Base-by-base conservation (phyloP, 257 asterid species). In the Solanum habrochaites region DNA sequence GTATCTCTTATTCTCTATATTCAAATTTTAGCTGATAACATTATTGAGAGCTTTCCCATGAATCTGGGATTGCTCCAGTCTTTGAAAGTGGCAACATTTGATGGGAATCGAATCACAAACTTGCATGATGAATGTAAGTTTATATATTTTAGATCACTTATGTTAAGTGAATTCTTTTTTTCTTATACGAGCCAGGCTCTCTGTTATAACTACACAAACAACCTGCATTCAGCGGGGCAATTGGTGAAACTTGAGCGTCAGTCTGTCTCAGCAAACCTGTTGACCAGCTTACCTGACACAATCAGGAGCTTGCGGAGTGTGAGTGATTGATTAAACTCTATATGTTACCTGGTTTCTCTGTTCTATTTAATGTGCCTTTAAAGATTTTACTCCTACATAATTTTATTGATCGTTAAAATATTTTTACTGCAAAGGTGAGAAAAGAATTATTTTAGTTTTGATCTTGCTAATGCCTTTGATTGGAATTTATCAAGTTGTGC, bases 281-380 rank as follows among this genome's bases (percentile, higher is more conserved):
- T 97, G 87, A 85, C 67, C 49, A 83, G 89, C 90, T 91, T 97
- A 91, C 98, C 99, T 23, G 98, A 94, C 88, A 97, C 98, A 4
- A 93, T 97, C 21, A 99, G 98, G 91, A 95, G 99, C 93, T 93
- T 97, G 92, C 98, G 98, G 85, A 95, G 95, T 93, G 99, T 97
- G 92, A 94, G 98, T 93, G 73, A 64, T 86, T 91, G 5, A 62
- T 81, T 82, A 29, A 9, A 49, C 20, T 31, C 52, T 27, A 37
- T 47, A 18, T 8, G 40, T 27, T 45, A 27, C 66, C 13, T 77
- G 40, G 11, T 78, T 45, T 45, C 25, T 45, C 14, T 6, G 40
- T 15, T 78, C 40, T n/a, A 78, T 27, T 78, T 45, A 9, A 45
- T 78, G 83, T 25, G 64, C 40, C n/a, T 15, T 4, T 15, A 78